Evolutionary conservation across 2,329 filamentous ascomycete genomes (phyloP).

Genomic region (Sporothrix curviconia): DNA sequence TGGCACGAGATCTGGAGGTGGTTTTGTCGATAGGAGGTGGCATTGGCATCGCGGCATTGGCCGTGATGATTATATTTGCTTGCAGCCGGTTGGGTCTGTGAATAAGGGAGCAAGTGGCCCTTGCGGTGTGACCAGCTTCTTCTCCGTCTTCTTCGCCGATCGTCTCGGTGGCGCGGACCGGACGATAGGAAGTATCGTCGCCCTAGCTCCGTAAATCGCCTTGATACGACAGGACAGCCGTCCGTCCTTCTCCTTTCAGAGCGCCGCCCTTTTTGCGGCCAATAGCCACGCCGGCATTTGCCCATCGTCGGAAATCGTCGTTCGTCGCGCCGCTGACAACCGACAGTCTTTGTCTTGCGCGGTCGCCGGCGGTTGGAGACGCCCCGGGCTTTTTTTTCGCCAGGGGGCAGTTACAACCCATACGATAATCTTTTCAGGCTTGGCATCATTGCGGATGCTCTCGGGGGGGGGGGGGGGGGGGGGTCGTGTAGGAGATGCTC

Average conservation of each 20-base stretch:
- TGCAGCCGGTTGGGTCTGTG: slow-evolving; percentile 38
- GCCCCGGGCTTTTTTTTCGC: slow-evolving; percentile 38
- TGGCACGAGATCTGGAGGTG: slow-evolving; percentile 46
- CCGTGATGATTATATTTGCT: slow-evolving; percentile 41
- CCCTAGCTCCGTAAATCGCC: slow-evolving; percentile 53
- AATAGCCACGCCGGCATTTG: slow-evolving; percentile 9
- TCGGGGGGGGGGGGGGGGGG: not conserved
- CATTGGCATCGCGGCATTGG: too few species aligned
- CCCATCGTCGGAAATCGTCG: slow-evolving; percentile 39
- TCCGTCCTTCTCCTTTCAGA: slow-evolving; percentile 22
- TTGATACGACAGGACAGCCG: slow-evolving; percentile 44
- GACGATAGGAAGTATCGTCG: slow-evolving; percentile 39
- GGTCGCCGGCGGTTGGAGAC: slow-evolving; percentile 46
- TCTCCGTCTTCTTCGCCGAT: slow-evolving; percentile 1
- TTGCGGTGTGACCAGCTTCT: slow-evolving; percentile 1
- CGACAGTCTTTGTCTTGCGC: slow-evolving; percentile 43
- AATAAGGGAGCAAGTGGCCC: slow-evolving; percentile 21
- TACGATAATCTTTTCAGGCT: too few species aligned
- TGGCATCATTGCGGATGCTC: slow-evolving; percentile 14
- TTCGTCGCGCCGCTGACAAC: slow-evolving; percentile 56
- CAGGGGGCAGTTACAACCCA: too few species aligned
- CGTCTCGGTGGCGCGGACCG: slow-evolving; percentile 17
- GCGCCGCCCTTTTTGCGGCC: not conserved
- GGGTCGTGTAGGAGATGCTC: not conserved
- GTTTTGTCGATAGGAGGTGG: too few species aligned